Evolutionary conservation across 2,329 filamentous ascomycete genomes (phyloP).

Genomic region (Coniochaeta sp.): DNA sequence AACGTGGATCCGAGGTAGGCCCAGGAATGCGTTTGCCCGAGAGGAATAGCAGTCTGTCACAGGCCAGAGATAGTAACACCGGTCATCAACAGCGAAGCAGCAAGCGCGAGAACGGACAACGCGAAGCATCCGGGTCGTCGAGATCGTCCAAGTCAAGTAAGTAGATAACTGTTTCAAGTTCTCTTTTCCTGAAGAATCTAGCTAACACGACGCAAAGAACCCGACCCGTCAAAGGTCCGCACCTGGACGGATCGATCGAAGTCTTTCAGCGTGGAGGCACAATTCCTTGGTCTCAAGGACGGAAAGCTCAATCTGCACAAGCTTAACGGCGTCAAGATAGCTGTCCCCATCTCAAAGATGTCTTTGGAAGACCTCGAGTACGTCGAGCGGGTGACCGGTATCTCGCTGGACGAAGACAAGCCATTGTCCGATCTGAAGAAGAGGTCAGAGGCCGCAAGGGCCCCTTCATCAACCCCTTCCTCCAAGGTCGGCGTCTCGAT

Average conservation of each 20-base stretch:
- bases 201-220: constrained; percentile 49
- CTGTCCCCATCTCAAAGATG: constrained; percentile 93
- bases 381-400: constrained; percentile 79
- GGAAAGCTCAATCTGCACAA: constrained; percentile 98
- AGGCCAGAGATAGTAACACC: constrained; percentile 52
- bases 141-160: constrained; percentile 61
- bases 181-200: neutral
- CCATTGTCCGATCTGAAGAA: constrained; percentile 77
- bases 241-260: constrained; percentile 94
- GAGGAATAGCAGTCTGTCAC: constrained; percentile 70
- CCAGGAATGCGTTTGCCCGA: constrained; percentile 67
- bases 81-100: constrained; percentile 59
- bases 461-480: constrained; percentile 18
- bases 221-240: constrained; percentile 73
- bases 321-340: constrained; percentile 96
- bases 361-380: constrained; percentile 91
- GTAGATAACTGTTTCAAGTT: constrained; percentile 22
- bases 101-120: constrained; percentile 58
- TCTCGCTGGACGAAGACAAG: constrained; percentile 90
- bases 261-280: constrained; percentile 93
- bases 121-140: constrained; percentile 43
- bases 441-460: constrained; percentile 17
- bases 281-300: constrained; percentile 90
- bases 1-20: constrained; percentile 63
- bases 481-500: constrained; percentile 52